Evolutionary conservation across 495 filamentous ascomycete species (phyloP), one percentile per base, ranked within the genome.

Genomic region (Xylaria grammica): DNA sequence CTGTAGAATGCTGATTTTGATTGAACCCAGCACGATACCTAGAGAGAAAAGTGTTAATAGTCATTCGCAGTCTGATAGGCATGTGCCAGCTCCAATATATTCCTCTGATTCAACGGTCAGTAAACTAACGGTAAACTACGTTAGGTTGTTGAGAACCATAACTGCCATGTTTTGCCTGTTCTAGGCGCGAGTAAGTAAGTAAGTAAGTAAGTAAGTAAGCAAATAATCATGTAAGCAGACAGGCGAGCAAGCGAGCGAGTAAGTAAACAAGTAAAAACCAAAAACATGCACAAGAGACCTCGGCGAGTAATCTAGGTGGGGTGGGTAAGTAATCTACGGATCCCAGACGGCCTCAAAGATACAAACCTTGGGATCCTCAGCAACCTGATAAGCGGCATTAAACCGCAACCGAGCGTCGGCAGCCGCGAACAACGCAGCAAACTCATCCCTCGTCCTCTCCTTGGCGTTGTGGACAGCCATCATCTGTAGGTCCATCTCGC

Each of bases 401-500:
- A 57, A 42, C 0, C 51, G 60, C 20, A 63, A 19, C 67, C 77
- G 13, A 73, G 79, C 27, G 7, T 55, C 64, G 1, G 54, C 65
- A 2, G 20, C 29, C 2, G 29, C 30, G 29, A 67, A 42, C 51
- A 67, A 22, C 20, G n/a, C 27, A 2, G 32, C 22, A 30, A 78
- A 80, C n/a, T 81, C 79, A 5, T 75, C 73, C 22, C 76, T 19
- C 27, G 73, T 75, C 5, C 80, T 50, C 65, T 81, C 80, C 60
- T 68, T 74, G 15, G 57, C 69, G 60, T 83, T 82, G 49, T 75
- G 76, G 0, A 65, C 60, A 50, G 76, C 72, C 60, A 77, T 42
- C 79, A 81, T 81, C 0, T 69, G 67, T 55, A 82, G 30, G 57
- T 81, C 79, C 34, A 71, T 68, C 2, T 58, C 62, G 1, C 80